A percentile compares a stretch with the other conserved stretches of the same genome.
phyloP scores from a whole-genome alignment of 768 basidiomycete genomes.

The Leucocoprinus leucothites region DNA sequence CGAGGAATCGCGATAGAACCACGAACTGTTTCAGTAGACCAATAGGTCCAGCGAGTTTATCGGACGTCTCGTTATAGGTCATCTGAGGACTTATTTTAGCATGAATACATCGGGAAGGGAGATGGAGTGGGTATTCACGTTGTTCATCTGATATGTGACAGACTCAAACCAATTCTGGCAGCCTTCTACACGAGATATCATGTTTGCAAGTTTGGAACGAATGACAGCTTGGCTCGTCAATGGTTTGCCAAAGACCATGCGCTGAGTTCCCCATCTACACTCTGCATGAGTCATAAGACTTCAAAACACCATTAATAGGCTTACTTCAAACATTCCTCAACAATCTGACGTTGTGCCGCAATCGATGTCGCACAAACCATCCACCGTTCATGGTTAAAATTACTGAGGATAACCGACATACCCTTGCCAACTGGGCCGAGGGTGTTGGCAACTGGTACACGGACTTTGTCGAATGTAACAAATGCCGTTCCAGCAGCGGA shows the following conservation, averaged over 20 bases:
- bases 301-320: slow-evolving; percentile 14
- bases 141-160: slow-evolving; percentile 90
- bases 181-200: slow-evolving; percentile 88
- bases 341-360: slow-evolving; percentile 72
- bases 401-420: slow-evolving; percentile 77
- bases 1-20: background rate
- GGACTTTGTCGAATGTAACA: slow-evolving; percentile 76
- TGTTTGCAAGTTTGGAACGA: slow-evolving; percentile 78
- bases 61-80: slow-evolving; percentile 81
- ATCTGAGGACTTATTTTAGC: slow-evolving; percentile 54
- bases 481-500: slow-evolving; percentile 87
- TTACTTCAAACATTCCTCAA: slow-evolving; percentile 89
- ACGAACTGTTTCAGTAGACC: slow-evolving; percentile 85
- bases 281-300: slow-evolving; percentile 1
- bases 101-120: background rate
- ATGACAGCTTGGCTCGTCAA: slow-evolving; percentile 82
- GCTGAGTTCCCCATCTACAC: slow-evolving; percentile 80
- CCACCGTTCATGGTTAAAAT: slow-evolving; percentile 91
- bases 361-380: slow-evolving; percentile 75
- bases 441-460: slow-evolving; percentile 83
- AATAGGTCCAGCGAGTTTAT: slow-evolving; percentile 84
- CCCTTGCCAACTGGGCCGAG: slow-evolving; percentile 87
- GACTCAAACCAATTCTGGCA: slow-evolving; percentile 88
- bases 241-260: slow-evolving; percentile 89
- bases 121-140: slow-evolving; percentile 41